Evolutionary conservation across 192 early-diverging fungal genomes (phyloP).

Genomic region (Backusella australiensis): DNA sequence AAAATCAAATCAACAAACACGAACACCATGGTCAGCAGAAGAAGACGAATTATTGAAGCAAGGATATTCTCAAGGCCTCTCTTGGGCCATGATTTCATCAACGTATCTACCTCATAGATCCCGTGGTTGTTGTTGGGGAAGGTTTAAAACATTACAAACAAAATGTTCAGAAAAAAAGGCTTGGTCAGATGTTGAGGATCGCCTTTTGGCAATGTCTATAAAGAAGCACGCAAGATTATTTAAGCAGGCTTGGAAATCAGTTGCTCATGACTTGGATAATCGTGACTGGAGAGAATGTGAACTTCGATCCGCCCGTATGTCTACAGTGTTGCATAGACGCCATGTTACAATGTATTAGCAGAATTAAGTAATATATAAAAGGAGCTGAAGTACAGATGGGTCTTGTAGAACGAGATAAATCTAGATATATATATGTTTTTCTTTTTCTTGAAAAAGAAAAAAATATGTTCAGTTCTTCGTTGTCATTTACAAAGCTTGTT

Average conservation of each 20-base stretch:
- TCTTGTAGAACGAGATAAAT: not conserved
- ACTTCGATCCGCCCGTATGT: constrained; percentile 4
- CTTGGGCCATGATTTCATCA: constrained; percentile 31
- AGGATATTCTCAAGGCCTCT: constrained; percentile 29
- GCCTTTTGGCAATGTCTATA: constrained; percentile 7
- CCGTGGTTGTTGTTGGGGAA: constrained; percentile 34
- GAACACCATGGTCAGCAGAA: constrained; percentile 26
- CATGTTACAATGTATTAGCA: constrained; percentile 6
- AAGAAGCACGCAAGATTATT: constrained; percentile 27
- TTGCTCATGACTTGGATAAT: constrained; percentile 19
- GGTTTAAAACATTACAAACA: constrained; percentile 29
- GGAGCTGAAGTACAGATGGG: not conserved
- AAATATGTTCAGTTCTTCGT: not conserved
- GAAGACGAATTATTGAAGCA: constrained; percentile 26
- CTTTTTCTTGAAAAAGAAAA: constrained; percentile 1
- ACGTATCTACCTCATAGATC: constrained; percentile 32
- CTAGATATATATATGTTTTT: not conserved
- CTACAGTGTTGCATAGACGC: constrained; percentile 5
- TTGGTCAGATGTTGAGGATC: constrained; percentile 24
- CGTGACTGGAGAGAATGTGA: constrained; percentile 29
- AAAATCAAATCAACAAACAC: constrained; percentile 11
- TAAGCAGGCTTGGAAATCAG: constrained; percentile 32
- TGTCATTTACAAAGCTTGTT: not conserved
- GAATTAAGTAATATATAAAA: not conserved
- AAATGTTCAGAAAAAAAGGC: constrained; percentile 9